Evolutionary conservation across 2,329 filamentous ascomycete genomes (phyloP).

Genomic region (Colletotrichum truncatum): DNA sequence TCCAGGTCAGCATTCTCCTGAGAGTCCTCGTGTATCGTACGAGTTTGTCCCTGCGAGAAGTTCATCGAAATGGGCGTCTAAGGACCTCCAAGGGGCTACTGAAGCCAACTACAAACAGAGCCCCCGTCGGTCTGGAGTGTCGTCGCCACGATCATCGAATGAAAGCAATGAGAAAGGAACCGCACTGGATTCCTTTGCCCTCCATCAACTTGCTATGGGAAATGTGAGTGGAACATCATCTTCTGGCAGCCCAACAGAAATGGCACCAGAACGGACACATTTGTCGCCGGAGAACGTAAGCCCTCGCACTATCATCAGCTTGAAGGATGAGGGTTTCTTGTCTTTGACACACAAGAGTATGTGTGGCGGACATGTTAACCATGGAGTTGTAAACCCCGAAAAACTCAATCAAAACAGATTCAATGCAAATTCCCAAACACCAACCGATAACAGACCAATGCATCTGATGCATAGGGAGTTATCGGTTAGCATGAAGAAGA

Average conservation of each 20-base stretch:
- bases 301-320: not conserved
- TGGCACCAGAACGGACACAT: not conserved
- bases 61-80: constrained; percentile 36
- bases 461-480: too few species aligned
- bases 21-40: constrained; percentile 32
- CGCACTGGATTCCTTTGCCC: not conserved
- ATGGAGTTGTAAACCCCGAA: not conserved
- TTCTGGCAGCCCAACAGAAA: not conserved
- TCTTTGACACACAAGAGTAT: not conserved
- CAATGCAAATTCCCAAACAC: too few species aligned
- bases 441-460: too few species aligned
- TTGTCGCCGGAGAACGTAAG: not conserved
- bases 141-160: not conserved
- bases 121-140: not conserved
- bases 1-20: too few species aligned
- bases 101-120: not conserved
- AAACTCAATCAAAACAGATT: not conserved
- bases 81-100: not conserved
- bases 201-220: constrained; percentile 6
- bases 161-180: not conserved
- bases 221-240: not conserved
- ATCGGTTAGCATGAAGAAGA: too few species aligned
- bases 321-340: not conserved
- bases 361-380: not conserved
- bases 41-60: constrained; percentile 38